phyloP scores from a whole-genome alignment of 1,284 basidiomycete genomes.

The Austroboletus niveus region DNA sequence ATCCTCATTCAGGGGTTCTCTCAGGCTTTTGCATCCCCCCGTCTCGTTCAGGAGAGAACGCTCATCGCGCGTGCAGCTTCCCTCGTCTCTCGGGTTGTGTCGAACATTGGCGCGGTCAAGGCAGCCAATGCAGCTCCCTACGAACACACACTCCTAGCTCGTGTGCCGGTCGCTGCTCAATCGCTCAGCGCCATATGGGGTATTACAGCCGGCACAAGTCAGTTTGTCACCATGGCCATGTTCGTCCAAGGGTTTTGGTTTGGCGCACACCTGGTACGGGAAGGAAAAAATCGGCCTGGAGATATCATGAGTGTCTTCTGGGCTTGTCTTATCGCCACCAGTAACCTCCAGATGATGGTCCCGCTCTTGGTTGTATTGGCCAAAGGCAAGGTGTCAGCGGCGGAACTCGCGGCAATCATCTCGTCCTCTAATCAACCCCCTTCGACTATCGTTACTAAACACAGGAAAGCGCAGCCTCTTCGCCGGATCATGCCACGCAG shows the following conservation, averaged over 20 bases:
- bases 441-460: constrained; percentile 7
- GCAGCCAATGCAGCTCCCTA: constrained; percentile 84
- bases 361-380: constrained; percentile 77
- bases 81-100: constrained; percentile 74
- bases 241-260: constrained; percentile 98
- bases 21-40: constrained; percentile 66
- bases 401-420: constrained; percentile 26
- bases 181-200: constrained; percentile 76
- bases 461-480: constrained; percentile 35
- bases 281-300: constrained; percentile 67
- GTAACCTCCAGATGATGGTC: constrained; percentile 83
- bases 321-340: constrained; percentile 89
- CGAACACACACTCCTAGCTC: constrained; percentile 54
- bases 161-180: constrained; percentile 48
- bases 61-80: constrained; percentile 73
- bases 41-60: constrained; percentile 66
- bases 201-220: constrained; percentile 62
- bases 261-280: constrained; percentile 81
- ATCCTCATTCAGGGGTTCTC: constrained; percentile 74
- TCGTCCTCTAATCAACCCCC: constrained; percentile 22
- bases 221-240: constrained; percentile 85
- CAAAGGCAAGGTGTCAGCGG: constrained; percentile 67
- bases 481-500: constrained; percentile 57
- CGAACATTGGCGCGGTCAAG: constrained; percentile 90
- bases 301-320: constrained; percentile 95